Percentiles rank a stretch among this genome's conserved stretches.
phyloP scores from a whole-genome alignment of 257 asterid species.

The Scutellaria galericulata region DNA sequence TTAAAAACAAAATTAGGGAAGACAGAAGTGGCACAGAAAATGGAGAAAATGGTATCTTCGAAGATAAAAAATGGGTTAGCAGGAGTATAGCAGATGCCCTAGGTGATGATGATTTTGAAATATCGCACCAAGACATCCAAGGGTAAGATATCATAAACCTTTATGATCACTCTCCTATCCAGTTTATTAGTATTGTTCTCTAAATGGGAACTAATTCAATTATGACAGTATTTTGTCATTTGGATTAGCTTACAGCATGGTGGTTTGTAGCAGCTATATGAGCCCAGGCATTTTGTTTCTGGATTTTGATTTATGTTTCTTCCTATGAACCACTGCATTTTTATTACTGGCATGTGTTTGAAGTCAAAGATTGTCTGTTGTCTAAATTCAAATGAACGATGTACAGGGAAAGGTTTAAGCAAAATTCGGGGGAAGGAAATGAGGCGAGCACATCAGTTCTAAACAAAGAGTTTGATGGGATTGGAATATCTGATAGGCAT shows the following conservation, averaged over 20 bases:
- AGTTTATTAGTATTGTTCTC: slow-evolving; percentile 27
- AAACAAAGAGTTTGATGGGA: slow-evolving; percentile 38
- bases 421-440: slow-evolving; percentile 42
- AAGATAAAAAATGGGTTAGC: slow-evolving; percentile 59
- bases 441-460: slow-evolving; percentile 40
- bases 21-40: slow-evolving; percentile 39
- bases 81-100: slow-evolving; percentile 95
- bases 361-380: slow-evolving; percentile 25
- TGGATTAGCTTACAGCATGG: slow-evolving; percentile 14
- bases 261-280: slow-evolving; percentile 1
- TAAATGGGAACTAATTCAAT: slow-evolving; percentile 21
- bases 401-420: slow-evolving; percentile 47
- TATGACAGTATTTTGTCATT: slow-evolving; percentile 10
- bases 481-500: slow-evolving; percentile 48
- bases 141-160: slow-evolving; percentile 45
- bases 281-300: slow-evolving; percentile 26
- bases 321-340: slow-evolving; percentile 15
- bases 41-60: slow-evolving; percentile 56
- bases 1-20: slow-evolving; percentile 47
- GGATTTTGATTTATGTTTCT: slow-evolving; percentile 18
- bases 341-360: slow-evolving; percentile 23
- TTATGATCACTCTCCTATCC: slow-evolving; percentile 21
- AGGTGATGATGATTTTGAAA: slow-evolving; percentile 83
- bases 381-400: slow-evolving; percentile 30
- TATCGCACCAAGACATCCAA: slow-evolving; percentile 40